A percentile compares a stretch with the other conserved stretches of the same genome.
Evolutionary conservation across 352 stramenopile species (phyloP).

Genomic region (Pythium dissotocum): DNA sequence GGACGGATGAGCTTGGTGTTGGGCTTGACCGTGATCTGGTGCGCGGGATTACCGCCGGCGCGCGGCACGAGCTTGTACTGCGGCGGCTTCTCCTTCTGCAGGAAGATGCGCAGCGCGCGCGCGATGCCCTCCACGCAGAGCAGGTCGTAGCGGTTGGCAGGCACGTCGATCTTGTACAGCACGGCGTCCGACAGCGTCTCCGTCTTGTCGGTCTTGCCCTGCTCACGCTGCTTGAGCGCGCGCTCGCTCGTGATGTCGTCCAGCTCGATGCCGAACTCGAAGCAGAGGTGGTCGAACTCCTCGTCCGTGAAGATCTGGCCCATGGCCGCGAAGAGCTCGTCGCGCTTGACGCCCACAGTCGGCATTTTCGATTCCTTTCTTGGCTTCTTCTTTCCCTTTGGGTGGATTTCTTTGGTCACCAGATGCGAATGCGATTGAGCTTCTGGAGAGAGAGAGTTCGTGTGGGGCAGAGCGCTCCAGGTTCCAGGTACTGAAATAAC

Average conservation of each 20-base stretch:
- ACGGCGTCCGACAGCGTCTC: constrained; percentile 84
- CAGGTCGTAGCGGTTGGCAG: constrained; percentile 99
- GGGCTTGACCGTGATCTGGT: constrained; percentile 87
- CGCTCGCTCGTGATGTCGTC: constrained; percentile 89
- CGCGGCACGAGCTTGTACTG: constrained; percentile 75
- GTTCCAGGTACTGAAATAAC: constrained; percentile 23
- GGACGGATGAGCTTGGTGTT: constrained; percentile 93
- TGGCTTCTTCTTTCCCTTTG: constrained; percentile 9
- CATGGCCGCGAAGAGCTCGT: constrained; percentile 97
- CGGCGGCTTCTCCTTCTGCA: constrained; percentile 94
- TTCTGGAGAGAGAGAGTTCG: constrained; percentile 24
- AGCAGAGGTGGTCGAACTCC: constrained; percentile 99
- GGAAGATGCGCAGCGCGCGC: constrained; percentile 96
- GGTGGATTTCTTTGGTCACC: constrained; percentile 7
- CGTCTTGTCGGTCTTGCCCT: constrained; percentile 60
- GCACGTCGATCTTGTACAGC: constrained; percentile 99
- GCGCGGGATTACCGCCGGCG: constrained; percentile 46
- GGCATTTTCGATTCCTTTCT: constrained; percentile 89
- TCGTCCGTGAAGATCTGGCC: constrained; percentile 97
- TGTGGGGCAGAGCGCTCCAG: constrained; percentile 26
- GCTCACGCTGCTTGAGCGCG: constrained; percentile 85
- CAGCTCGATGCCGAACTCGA: constrained; percentile 99
- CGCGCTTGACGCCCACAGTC: constrained; percentile 96
- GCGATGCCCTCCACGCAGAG: constrained; percentile 99
- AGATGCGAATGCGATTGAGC: constrained; percentile 6